Conservation (phyloP, 164 flowering plant genomes). For the Saururus chinensis region DNA sequence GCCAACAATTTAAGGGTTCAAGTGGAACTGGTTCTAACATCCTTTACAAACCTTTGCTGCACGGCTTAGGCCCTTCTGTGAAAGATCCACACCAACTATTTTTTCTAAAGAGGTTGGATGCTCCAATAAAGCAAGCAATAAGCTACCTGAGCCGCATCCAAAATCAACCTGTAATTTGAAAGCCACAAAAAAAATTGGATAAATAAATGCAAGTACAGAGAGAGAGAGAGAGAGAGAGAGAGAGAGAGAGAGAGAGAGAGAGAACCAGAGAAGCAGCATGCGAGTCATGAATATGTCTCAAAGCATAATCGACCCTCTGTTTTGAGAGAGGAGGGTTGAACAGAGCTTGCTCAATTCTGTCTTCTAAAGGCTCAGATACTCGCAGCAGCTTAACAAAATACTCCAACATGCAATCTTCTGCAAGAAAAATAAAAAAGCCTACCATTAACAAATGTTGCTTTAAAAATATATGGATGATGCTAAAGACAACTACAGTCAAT, state of each 20-base stretch:
- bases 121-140: slow-evolving; percentile 62
- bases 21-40: neutral
- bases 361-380: slow-evolving; percentile 76
- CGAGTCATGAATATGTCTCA: slow-evolving; percentile 61
- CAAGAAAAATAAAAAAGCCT: slow-evolving; percentile 2
- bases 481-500: neutral
- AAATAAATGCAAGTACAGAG: neutral
- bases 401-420: slow-evolving; percentile 61
- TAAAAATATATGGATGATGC: neutral
- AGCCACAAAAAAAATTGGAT: neutral
- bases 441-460: neutral
- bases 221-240: neutral
- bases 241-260: neutral
- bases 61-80: slow-evolving; percentile 63
- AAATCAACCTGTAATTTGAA: slow-evolving; percentile 65
- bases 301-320: slow-evolving; percentile 87
- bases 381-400: slow-evolving; percentile 51
- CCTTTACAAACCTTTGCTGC: slow-evolving; percentile 71
- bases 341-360: slow-evolving; percentile 92
- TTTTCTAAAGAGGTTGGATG: slow-evolving; percentile 53
- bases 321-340: slow-evolving; percentile 93
- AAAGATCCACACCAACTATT: slow-evolving; percentile 84
- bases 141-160: slow-evolving; percentile 95
- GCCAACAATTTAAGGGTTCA: neutral
- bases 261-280: slow-evolving; percentile 67